phyloP scores from a whole-genome alignment of 257 asterid species.

The Solanum sitiens region DNA sequence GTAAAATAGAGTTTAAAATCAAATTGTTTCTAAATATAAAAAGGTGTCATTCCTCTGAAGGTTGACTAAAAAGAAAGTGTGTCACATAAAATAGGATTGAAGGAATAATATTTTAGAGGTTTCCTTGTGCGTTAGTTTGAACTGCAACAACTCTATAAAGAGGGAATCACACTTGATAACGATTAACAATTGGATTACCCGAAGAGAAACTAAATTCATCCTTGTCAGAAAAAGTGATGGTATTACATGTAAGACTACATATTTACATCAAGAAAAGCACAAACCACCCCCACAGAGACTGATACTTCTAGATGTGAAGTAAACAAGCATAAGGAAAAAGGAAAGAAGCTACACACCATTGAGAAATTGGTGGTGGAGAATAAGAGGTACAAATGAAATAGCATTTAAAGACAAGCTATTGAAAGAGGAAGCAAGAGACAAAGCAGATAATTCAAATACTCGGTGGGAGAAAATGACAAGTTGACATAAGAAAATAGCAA shows the following conservation, averaged over 20 bases:
- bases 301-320: not conserved
- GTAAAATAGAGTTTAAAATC: too few relatives aligned
- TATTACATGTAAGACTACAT: not conserved
- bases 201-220: not conserved
- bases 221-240: not conserved
- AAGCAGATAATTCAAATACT: not conserved
- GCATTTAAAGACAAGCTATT: not conserved
- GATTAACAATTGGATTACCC: too few relatives aligned
- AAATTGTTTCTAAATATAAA: too few relatives aligned
- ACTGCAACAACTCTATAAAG: too few relatives aligned
- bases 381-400: not conserved
- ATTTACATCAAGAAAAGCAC: not conserved
- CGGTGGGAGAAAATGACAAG: not conserved
- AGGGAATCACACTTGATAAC: too few relatives aligned
- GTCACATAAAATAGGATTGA: too few relatives aligned
- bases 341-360: not conserved
- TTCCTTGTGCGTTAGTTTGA: too few relatives aligned
- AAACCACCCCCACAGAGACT: not conserved
- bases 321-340: not conserved
- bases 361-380: not conserved
- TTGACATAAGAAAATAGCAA: not conserved
- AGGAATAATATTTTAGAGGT: too few relatives aligned
- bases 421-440: not conserved
- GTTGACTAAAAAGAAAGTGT: too few relatives aligned
- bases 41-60: too few relatives aligned